Evolutionary conservation across 2,329 filamentous ascomycete species (phyloP), one percentile per base, ranked within the genome.

Genomic region (Colletotrichum euphorbiae): DNA sequence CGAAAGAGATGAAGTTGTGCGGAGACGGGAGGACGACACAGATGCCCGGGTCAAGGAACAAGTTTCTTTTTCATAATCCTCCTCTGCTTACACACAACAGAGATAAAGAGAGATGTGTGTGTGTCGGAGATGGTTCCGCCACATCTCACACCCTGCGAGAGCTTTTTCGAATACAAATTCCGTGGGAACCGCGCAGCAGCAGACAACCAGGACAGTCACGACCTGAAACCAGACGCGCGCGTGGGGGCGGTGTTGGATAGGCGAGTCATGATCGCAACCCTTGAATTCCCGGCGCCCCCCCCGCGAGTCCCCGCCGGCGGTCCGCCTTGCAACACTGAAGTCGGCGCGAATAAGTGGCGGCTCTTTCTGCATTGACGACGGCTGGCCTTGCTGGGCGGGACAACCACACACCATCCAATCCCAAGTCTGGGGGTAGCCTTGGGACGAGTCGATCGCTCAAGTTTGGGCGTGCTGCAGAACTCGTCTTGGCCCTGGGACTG

Each of bases 311-410:
- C 21, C 21, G 3, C 24, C 24, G 21, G 21, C 24, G 28, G 28
- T 28, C 28, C 28, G 28, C 28, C 28, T 28, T 28, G 28, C 28
- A 38, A 38, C 9, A 4, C 5, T 11, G 28, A 36, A 52, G 28
- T 51, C 28, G 40, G 19, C 40, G 21, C 21, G 21, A 21, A 21
- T 21, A 21, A 21, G 21, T 21, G 21, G 21, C 24, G 15, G n/a
- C 28, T 52, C 31, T 52, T 5, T 13, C 36, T 21, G 58, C 58
- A 51, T 62, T 67, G 58, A 51, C 50, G 33, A 43, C 19, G 42
- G 50, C 59, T 67, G 58, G 63, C 51, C 63, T 62, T 67, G 51
- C 58, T 56, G 63, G 63, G 63, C 63, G 13, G 13, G 19, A 38
- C 15, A 33, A n/a, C 31, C 51, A 38, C 51, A 8, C 31, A 54